Base-by-base conservation (phyloP, 225 moss, liverwort and hornwort genomes). In the Marchantia polymorpha region DNA sequence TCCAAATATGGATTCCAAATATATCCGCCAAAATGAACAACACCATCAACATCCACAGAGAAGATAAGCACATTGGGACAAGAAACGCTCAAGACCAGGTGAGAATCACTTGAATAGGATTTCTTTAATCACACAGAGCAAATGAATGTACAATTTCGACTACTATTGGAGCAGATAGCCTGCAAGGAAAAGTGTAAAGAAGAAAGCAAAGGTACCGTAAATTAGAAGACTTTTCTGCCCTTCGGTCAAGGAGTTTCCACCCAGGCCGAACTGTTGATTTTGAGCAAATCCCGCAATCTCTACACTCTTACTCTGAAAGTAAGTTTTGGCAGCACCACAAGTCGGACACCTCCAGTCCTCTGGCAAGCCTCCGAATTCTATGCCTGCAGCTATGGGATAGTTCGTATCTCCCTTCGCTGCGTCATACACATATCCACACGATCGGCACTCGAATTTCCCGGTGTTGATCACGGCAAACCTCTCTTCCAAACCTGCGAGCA, bases 211-310 rank as follows among this genome's bases (percentile, higher is more conserved):
- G 61, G 86, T 66, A 53, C 92, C 94, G 77, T 99, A 99, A 39
- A 99, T 93, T 15, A 99, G 55, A 39, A 99, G 52, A 83, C 97
- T 94, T 82, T 99, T 99, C 87, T 94, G 93, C 31, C 90, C 89
- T 25, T 87, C 79, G 16, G 97, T 99, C 87, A 99, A 74, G 27
- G 97, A 82, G 75, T 99, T 99, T 51, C 92, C 97, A 25, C 97
- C 97, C 15, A 99, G 79, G 12, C 97, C 94, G 51, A 88, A 99
- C 68, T 78, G 81, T 67, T 94, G 94, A 76, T 99, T 99, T 82
- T 99, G 94, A n/a, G 83, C 94, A 86, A 99, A 99, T 59, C 94
- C 93, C 14, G 97, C 97, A 30, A 99, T 92, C 83, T 99, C 91
- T 22, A 92, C 83, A 59, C 94, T 93, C 90, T 93, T 99, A 46